Conservation (phyloP, 2,329 filamentous ascomycete genomes). For the Aspergillus piperis region DNA sequence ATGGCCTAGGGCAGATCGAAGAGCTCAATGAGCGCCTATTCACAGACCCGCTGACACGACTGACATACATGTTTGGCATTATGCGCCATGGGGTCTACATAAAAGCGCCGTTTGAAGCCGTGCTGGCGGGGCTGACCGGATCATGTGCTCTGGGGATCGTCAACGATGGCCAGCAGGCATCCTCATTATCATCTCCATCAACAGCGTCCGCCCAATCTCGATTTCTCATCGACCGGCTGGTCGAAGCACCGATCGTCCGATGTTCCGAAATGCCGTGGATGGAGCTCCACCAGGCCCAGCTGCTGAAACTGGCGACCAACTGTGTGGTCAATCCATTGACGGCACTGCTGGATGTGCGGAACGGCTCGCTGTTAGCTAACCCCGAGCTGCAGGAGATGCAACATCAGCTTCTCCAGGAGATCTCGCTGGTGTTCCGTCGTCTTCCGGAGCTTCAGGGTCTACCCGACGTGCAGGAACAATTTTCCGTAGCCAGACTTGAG, state of each 20-base stretch:
- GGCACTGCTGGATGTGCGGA: slow-evolving; percentile 5
- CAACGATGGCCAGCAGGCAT: neutral
- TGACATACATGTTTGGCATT: slow-evolving; percentile 6
- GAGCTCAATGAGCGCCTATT: neutral
- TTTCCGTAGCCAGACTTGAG: neutral
- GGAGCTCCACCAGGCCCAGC: slow-evolving; percentile 2
- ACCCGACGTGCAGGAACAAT: neutral
- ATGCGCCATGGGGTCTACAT: slow-evolving; percentile 7
- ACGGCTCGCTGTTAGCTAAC: neutral
- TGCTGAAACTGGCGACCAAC: slow-evolving; percentile 8
- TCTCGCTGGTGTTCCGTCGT: slow-evolving; percentile 1
- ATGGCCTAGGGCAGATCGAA: slow-evolving; percentile 7
- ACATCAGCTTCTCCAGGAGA: slow-evolving; percentile 4
- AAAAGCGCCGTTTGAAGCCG: neutral
- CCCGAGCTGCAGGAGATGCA: neutral
- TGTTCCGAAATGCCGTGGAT: neutral
- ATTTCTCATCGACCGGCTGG: neutral
- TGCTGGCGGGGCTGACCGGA: slow-evolving; percentile 1
- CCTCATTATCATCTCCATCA: neutral
- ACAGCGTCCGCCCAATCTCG: neutral
- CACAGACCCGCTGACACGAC: slow-evolving; percentile 1
- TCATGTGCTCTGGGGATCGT: slow-evolving; percentile 2
- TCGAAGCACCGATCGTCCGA: neutral
- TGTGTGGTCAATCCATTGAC: slow-evolving; percentile 9
- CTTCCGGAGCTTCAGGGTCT: neutral